Base-by-base conservation (phyloP, 306 rosid genomes). In the Hylodesmum podocarpum region DNA sequence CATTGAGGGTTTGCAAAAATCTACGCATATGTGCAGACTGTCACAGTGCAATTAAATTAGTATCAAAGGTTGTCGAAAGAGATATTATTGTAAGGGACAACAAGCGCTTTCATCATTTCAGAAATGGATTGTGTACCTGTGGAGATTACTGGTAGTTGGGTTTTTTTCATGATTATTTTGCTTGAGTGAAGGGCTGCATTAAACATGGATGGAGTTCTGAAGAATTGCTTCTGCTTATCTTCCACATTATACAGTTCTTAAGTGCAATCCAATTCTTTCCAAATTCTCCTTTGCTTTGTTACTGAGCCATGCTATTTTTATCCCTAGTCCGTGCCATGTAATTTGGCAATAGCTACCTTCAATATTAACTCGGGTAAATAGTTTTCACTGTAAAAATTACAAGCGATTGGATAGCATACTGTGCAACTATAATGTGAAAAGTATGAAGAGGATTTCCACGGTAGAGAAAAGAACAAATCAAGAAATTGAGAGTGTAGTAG, bases 71-170 rank as follows among this genome's bases (percentile, higher is more conserved):
- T 77, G 90, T 78, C 21, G 63, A 80, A 79, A 86, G 88, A 71
- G 92, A 88, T 77, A 91, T 89, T 55, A 10, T 91, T 70, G 83
- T 93, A 53, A 88, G 98, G 83, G 98, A 91, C 80, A 91, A 87
- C 84, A 91, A 89, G 80, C 91, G 91, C 21, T 94, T 94, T 75
- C 98, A 89, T 81, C 96, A 84, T 85, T 93, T 93, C 69, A 89
- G 75, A 82, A 80, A 82, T 15, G 98, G 93, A 65, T 14, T 46
- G 19, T 93, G 97, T 85, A 88, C 92, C 43, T 94, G 97, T 77
- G 84, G 96, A 71, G 93, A 91, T 85, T 94, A 83, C 81, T 94
- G 98, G 97, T 91, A 80, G 82, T 28, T 82, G 15, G 43, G 59
- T 6, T 31, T 34, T 49, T 49, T 41, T 46, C 21, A 27, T 51